Evolutionary conservation across 108 stramenopile genomes (phyloP), one percentile per base, ranked within the genome.

Genomic region (Licmophora abbreviata): DNA sequence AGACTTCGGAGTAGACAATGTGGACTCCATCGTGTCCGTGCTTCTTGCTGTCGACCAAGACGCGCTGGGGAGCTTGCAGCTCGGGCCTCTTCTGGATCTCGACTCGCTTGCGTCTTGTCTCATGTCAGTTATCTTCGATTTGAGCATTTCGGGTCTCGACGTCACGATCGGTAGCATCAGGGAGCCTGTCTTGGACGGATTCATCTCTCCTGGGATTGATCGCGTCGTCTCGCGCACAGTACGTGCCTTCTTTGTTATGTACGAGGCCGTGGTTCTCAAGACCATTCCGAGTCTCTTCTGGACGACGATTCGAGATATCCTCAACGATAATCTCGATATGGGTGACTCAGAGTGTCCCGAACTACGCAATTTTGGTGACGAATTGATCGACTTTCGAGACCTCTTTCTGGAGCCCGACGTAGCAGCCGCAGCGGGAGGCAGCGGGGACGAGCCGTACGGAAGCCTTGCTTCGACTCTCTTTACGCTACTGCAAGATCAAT

Each of bases 181-280:
- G 24, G 63, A 76, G 29, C 84, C 84, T 17, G 67, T 54, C 10
- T 45, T 88, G 18, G 28, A 62, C 3, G 79, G 79, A 12, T 83
- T 88, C 32, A 47, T 79, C 27, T 73, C 78, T 33, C 46, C 63
- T 22, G 87, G 87, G 0, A 59, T 88, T 28, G 64, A 75, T 44
- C 71, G 69, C 28, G 32, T 88, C 31, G 35, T 83, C 17, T 51
- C 74, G 1, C 52, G 67, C 40, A 51, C 59, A 0, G 46, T 77
- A 10, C 55, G 56, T 17, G 68, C 73, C 0, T 23, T 63, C 11
- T 81, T 76, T 61, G 43, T 66, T 22, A 46, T 71, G 51, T 71
- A 71, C 30, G 59, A 71, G 46, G 14, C n/a, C 6, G 27, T 58
- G 26, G 23, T 65, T 2, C 38, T 71, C 2, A 52, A 51, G 18